Percentiles rank a stretch among this genome's conserved stretches.
Conservation (phyloP, 1,284 basidiomycete genomes). For the Austroboletus novae-zelandiae region DNA sequence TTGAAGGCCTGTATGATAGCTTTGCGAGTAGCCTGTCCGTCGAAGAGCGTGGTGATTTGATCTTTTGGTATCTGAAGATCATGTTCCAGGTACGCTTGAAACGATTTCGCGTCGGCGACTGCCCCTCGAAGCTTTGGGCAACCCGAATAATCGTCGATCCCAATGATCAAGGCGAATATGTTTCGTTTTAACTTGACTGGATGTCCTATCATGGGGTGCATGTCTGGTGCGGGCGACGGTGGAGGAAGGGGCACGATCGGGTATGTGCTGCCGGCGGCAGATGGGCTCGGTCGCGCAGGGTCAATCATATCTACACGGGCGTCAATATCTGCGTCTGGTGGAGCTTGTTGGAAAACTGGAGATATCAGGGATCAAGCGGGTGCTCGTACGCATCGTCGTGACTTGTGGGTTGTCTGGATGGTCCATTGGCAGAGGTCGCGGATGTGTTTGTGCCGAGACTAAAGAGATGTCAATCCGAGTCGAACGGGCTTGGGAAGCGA, state of each 20-base stretch:
- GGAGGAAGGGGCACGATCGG: not conserved
- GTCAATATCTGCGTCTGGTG: too few relatives aligned
- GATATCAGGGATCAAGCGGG: too few relatives aligned
- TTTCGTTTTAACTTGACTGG: not conserved
- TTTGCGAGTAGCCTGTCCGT: slow-evolving; percentile 52
- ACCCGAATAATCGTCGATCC: slow-evolving; percentile 54
- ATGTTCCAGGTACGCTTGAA: slow-evolving; percentile 49
- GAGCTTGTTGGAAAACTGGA: too few relatives aligned
- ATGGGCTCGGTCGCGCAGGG: not conserved
- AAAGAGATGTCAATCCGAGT: too few relatives aligned
- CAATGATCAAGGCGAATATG: slow-evolving; percentile 57
- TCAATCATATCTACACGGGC: too few relatives aligned
- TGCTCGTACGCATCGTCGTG: too few relatives aligned
- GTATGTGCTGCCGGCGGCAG: not conserved
- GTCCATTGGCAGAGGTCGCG: too few relatives aligned
- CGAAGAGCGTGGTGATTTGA: slow-evolving; percentile 50
- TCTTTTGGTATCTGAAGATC: slow-evolving; percentile 50
- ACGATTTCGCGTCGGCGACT: slow-evolving; percentile 51
- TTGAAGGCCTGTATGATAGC: slow-evolving; percentile 51
- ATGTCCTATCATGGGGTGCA: not conserved
- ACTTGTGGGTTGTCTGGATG: too few relatives aligned
- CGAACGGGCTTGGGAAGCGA: too few relatives aligned
- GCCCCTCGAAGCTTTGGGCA: slow-evolving; percentile 56
- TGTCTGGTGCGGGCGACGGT: not conserved
- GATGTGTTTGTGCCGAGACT: too few relatives aligned